A percentile compares a stretch with the other conserved stretches of the same genome.
These are phyloP conservation scores for Sordaria brevicollis DNA, from an alignment of 495 filamentous ascomycete genomes.

Conservation along the genomic window DNA sequence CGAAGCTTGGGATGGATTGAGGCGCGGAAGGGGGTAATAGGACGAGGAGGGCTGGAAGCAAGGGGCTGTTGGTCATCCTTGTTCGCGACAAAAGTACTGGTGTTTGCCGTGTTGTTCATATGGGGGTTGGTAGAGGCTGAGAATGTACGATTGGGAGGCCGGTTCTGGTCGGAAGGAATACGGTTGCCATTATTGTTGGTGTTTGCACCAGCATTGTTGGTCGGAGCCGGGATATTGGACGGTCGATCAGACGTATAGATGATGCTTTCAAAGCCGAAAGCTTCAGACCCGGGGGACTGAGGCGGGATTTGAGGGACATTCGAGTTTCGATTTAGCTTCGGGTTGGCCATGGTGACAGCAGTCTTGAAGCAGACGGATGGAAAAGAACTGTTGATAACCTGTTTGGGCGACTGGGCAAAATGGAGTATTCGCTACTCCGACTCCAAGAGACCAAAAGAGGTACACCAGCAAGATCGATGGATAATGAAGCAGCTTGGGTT, in stretches of 20 bases:
- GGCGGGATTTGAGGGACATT: slow-evolving; percentile 3
- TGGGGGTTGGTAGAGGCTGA: background rate
- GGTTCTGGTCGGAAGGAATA: background rate
- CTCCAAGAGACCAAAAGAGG: background rate
- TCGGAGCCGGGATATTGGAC: slow-evolving; percentile 15
- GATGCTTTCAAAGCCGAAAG: slow-evolving; percentile 12
- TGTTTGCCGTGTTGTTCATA: background rate
- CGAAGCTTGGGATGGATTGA: slow-evolving; percentile 5
- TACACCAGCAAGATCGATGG: background rate
- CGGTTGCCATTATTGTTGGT: background rate
- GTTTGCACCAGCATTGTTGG: background rate
- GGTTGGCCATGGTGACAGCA: background rate
- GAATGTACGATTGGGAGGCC: background rate
- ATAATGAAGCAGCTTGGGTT: background rate
- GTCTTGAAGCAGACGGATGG: background rate
- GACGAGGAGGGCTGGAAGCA: background rate
- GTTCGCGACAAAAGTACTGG: background rate
- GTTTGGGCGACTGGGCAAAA: background rate
- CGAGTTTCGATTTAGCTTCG: slow-evolving; percentile 5
- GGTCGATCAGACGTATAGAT: slow-evolving; percentile 15
- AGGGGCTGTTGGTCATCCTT: background rate
- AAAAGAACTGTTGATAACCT: background rate
- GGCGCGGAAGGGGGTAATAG: background rate
- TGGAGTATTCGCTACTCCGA: background rate
- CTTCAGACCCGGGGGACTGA: slow-evolving; percentile 7